Evolutionary conservation across 2,329 filamentous ascomycete species (phyloP).

Genomic region (Aspergillus sp.): DNA sequence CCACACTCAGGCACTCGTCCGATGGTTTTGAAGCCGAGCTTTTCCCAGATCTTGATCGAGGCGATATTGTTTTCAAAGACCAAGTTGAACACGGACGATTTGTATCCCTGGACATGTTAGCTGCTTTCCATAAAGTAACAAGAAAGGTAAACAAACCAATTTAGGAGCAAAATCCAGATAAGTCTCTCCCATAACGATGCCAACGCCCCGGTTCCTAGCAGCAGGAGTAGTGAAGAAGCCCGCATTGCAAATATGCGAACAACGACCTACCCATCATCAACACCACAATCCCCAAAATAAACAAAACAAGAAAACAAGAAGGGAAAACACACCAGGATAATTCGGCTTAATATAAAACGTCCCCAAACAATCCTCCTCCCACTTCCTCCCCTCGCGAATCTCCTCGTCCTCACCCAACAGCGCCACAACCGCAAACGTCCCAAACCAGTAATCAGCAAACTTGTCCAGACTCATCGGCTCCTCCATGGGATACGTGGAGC

Average conservation of each 20-base stretch:
- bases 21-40: conserved; percentile 32
- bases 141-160: conserved; percentile 21
- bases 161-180: conserved; percentile 34
- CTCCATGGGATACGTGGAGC: conserved; percentile 37
- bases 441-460: conserved; percentile 36
- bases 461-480: conserved; percentile 22
- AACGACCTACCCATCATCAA: conserved; percentile 23
- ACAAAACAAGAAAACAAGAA: conserved; percentile 1
- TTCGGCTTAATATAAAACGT: conserved; percentile 40
- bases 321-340: conserved; percentile 30
- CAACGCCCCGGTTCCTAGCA: conserved; percentile 29
- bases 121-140: neutral
- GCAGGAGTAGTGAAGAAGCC: conserved; percentile 31
- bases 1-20: conserved; percentile 33
- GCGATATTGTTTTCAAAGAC: conserved; percentile 37
- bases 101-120: conserved; percentile 27
- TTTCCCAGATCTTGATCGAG: conserved; percentile 35
- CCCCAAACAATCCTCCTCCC: conserved; percentile 31
- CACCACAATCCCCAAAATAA: neutral
- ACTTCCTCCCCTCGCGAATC: conserved; percentile 23
- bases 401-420: conserved; percentile 15
- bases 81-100: conserved; percentile 38
- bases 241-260: conserved; percentile 36
- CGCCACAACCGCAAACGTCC: conserved; percentile 32
- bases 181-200: conserved; percentile 30